A percentile compares a stretch with the other conserved stretches of the same genome.
These are phyloP conservation scores for Spergularia marina DNA, from an alignment of 148 eudicot species.

Conservation along the genomic window DNA sequence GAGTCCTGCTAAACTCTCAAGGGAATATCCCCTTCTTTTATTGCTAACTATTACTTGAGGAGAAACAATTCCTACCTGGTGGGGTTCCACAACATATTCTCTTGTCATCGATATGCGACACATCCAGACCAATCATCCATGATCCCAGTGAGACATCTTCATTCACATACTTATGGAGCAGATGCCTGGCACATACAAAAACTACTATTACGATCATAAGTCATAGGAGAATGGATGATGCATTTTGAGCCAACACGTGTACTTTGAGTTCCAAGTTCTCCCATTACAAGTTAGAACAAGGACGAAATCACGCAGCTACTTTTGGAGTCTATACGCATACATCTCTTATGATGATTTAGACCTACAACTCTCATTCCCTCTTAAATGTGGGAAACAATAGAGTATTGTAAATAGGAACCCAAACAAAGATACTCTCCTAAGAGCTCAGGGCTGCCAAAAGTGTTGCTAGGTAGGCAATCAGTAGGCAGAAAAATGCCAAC, in stretches of 20 bases:
- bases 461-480: not conserved
- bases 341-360: too few species aligned
- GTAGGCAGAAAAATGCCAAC: not conserved
- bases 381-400: too few species aligned
- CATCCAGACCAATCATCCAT: slow-evolving; percentile 73
- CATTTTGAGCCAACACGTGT: too few species aligned
- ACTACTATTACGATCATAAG: not conserved
- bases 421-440: too few species aligned
- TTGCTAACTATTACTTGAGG: not conserved
- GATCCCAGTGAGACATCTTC: slow-evolving; percentile 76
- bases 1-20: not conserved
- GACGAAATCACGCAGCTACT: too few species aligned
- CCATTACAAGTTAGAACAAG: too few species aligned
- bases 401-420: too few species aligned
- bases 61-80: slow-evolving; percentile 45
- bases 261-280: too few species aligned
- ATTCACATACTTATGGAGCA: slow-evolving; percentile 63
- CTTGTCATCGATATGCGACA: slow-evolving; percentile 63
- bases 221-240: not conserved
- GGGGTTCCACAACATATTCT: slow-evolving; percentile 72
- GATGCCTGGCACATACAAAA: slow-evolving; percentile 37
- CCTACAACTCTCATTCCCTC: too few species aligned
- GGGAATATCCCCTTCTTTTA: not conserved
- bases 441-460: not conserved
- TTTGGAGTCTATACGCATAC: too few species aligned